phyloP scores from a whole-genome alignment of 163 green algal species.

The Scenedesmus sp. region DNA sequence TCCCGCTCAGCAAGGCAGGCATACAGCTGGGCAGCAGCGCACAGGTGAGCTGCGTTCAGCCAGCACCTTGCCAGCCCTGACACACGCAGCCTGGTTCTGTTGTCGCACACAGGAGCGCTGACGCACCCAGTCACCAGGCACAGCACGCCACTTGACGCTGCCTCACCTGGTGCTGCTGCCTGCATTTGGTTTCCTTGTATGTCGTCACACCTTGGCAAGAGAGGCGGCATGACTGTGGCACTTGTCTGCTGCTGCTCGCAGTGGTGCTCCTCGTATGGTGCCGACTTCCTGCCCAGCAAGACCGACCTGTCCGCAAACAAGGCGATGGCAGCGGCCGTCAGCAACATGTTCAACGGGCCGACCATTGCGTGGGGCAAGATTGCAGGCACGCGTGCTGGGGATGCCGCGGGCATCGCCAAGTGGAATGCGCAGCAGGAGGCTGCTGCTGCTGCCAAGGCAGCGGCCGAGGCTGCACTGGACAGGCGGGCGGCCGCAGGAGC shows the following conservation, averaged over 20 bases:
- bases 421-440: constrained; percentile 24
- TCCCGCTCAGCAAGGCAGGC: constrained; percentile 51
- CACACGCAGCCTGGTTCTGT: too few species aligned
- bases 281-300: constrained; percentile 25
- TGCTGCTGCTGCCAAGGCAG: constrained; percentile 1
- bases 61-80: background rate
- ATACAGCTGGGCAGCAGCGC: constrained; percentile 49
- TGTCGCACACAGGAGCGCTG: too few species aligned
- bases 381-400: constrained; percentile 26
- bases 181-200: constrained; percentile 15
- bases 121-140: too few species aligned
- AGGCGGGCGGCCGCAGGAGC: background rate
- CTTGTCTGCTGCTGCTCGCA: constrained; percentile 25
- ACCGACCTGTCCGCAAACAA: constrained; percentile 48
- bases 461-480: constrained; percentile 19
- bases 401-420: constrained; percentile 27
- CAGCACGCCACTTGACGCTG: background rate
- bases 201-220: background rate
- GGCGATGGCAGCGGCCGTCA: constrained; percentile 44
- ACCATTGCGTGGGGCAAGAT: constrained; percentile 51
- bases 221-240: too few species aligned
- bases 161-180: background rate
- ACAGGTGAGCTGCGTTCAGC: constrained; percentile 4
- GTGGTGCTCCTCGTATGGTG: constrained; percentile 21
- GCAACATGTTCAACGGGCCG: constrained; percentile 53